Conservation (phyloP, 2,329 filamentous ascomycete species). For the Sphaerulina vaccinii region DNA sequence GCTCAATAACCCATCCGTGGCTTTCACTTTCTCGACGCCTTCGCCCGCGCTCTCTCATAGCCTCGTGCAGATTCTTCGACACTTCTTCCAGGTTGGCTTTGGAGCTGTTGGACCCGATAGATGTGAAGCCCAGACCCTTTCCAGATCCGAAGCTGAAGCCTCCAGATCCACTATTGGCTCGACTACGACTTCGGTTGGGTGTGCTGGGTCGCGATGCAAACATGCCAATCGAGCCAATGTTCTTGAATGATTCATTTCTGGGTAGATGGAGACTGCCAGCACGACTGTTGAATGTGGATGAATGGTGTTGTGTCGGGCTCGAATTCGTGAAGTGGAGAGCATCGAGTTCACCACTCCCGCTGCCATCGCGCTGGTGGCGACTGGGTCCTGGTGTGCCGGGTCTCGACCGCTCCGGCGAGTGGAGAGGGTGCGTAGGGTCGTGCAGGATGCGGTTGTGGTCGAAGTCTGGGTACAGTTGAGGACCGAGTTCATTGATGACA, state of each 20-base stretch:
- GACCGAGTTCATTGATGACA: conserved; percentile 90
- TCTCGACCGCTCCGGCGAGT: conserved; percentile 30
- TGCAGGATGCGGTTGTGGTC: conserved; percentile 70
- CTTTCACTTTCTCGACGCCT: conserved; percentile 49
- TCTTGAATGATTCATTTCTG: conserved; percentile 89
- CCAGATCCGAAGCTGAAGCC: conserved; percentile 22
- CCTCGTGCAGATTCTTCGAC: conserved; percentile 76
- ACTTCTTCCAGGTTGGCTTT: conserved; percentile 73
- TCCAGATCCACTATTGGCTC: conserved; percentile 51
- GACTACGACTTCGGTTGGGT: conserved; percentile 68
- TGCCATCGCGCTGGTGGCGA: conserved; percentile 24
- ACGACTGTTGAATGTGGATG: conserved; percentile 4
- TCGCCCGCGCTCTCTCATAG: conserved; percentile 76
- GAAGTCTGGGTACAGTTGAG: conserved; percentile 97
- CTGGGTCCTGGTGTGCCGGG: conserved; percentile 31
- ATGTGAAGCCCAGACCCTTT: conserved; percentile 24
- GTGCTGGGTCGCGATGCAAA: conserved; percentile 88
- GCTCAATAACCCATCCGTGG: conserved; percentile 28
- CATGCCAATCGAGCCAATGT: conserved; percentile 81
- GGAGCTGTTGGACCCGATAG: conserved; percentile 56
- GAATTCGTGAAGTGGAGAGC: conserved; percentile 30
- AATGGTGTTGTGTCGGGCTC: conserved; percentile 20
- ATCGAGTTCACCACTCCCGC: conserved; percentile 28
- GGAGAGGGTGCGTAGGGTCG: conserved; percentile 45
- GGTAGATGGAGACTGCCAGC: conserved; percentile 59